Evolutionary conservation across 148 eudicot species (phyloP).

Genomic region (Suaeda aralocaspica): DNA sequence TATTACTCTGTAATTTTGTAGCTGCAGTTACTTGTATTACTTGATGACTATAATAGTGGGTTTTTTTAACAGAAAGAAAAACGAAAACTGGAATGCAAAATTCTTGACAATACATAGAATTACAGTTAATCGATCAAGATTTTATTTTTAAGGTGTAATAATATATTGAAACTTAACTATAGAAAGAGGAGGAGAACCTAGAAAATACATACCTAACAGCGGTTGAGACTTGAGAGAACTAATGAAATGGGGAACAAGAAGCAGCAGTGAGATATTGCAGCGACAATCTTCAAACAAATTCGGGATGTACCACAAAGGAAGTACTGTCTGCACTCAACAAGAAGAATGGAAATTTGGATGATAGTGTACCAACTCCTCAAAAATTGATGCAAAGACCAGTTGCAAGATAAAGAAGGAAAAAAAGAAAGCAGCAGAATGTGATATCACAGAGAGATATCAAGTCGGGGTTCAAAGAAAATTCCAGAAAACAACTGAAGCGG

Average conservation of each 20-base stretch:
- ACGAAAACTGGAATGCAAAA: no score
- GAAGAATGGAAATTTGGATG: background rate
- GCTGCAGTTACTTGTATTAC: no score
- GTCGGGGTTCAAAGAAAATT: conserved; percentile 46
- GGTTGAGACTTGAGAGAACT: background rate
- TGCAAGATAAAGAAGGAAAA: background rate
- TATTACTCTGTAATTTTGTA: no score
- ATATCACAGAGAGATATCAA: conserved; percentile 32
- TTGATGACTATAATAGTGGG: no score
- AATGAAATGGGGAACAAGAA: background rate
- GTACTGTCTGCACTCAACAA: background rate
- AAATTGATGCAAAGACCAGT: background rate
- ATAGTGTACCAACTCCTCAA: background rate
- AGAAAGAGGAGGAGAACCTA: no score
- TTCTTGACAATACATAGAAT: no score
- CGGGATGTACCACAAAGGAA: no score
- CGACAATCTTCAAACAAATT: background rate
- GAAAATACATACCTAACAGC: no score
- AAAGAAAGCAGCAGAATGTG: background rate
- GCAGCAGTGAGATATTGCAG: background rate
- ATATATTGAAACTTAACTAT: no score
- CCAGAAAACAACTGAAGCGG: conserved; percentile 42
- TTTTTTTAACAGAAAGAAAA: no score
- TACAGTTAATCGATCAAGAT: no score
- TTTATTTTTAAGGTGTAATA: no score